phyloP scores from a whole-genome alignment of 495 filamentous ascomycete genomes.

The Penicillium pulvis region DNA sequence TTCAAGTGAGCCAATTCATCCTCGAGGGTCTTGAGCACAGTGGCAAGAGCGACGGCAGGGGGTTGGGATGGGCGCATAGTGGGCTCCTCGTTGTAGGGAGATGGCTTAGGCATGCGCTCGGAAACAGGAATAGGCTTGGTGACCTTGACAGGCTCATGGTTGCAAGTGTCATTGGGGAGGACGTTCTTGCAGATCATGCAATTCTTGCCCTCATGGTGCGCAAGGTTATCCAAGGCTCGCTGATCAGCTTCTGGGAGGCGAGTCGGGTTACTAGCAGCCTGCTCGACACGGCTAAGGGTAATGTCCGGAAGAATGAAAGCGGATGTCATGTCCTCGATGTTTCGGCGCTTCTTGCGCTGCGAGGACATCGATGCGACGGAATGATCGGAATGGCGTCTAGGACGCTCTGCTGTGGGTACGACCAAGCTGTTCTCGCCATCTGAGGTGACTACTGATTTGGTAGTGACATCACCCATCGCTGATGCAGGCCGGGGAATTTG shows the following conservation, averaged over 20 bases:
- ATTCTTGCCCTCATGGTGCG: constrained; percentile 66
- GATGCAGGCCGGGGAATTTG: constrained; percentile 39
- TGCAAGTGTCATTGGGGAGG: constrained; percentile 41
- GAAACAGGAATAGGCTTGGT: constrained; percentile 73
- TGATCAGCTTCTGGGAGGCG: constrained; percentile 53
- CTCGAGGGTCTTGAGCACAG: constrained; percentile 74
- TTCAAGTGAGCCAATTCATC: constrained; percentile 86
- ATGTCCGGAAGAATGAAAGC: constrained; percentile 76
- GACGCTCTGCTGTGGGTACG: constrained; percentile 37
- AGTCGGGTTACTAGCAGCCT: constrained; percentile 34
- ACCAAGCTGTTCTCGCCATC: constrained; percentile 37
- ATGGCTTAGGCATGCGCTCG: constrained; percentile 57
- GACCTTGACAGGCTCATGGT: constrained; percentile 58
- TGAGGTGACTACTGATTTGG: constrained; percentile 28
- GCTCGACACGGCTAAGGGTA: constrained; percentile 49
- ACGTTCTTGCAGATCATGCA: constrained; percentile 74
- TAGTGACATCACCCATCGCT: constrained; percentile 39
- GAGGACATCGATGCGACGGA: constrained; percentile 30
- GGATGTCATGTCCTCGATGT: constrained; percentile 72
- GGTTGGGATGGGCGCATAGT: constrained; percentile 76
- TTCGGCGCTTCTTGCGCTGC: constrained; percentile 35
- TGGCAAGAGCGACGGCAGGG: constrained; percentile 74
- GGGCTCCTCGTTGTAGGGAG: constrained; percentile 63
- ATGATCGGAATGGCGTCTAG: constrained; percentile 50
- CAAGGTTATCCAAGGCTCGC: constrained; percentile 59